Base-by-base conservation (phyloP, 179 eudicot genomes). In the Pouteria campechiana region DNA sequence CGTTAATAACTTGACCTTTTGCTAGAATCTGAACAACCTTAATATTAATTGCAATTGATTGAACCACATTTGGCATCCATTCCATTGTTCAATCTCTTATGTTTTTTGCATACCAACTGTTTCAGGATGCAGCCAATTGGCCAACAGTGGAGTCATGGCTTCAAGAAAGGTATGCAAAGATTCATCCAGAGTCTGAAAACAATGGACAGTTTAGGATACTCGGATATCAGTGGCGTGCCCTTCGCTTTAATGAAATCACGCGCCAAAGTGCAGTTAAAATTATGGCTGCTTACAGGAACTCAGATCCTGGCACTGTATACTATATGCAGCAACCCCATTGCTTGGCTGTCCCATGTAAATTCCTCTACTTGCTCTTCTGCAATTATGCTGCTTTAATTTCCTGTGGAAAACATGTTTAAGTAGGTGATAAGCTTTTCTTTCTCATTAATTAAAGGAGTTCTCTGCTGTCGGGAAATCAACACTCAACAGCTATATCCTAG, bases 141-240 rank as follows among this genome's bases (percentile, higher is more conserved):
- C 63, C 57, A 42, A 60, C 52, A 55, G 72, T 73, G 17, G 81
- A 85, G 59, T 50, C 62, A 22, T 76, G 93, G 93, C 86, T 89
- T 46, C 58, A 37, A 37, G 40, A 78, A 55, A 81, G 86, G 57
- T 72, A 64, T 44, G 60, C 64, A 28, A 70, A 78, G 65, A 42
- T 69, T 33, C 43, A 52, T 62, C 78, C 81, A 25, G 73, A 54
- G 25, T 12, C 37, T 27, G 59, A 63, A 35, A 46, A 35, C 9
- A 50, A 52, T 32, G 63, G 44, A 31, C 41, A 50, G 19, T 73
- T 88, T 32, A 69, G 67, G 55, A 46, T 88, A 47, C 67, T 76
- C 48, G 97, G 93, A 41, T 88, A 80, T 40, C 88, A 84, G 41
- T 88, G 97, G 97, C 87, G 95, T 20, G 74, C 76, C 36, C 88